These are phyloP conservation scores for Rhizopus arrhizus DNA, from an alignment of 371 early-diverging fungal species.

Conservation along the genomic window DNA sequence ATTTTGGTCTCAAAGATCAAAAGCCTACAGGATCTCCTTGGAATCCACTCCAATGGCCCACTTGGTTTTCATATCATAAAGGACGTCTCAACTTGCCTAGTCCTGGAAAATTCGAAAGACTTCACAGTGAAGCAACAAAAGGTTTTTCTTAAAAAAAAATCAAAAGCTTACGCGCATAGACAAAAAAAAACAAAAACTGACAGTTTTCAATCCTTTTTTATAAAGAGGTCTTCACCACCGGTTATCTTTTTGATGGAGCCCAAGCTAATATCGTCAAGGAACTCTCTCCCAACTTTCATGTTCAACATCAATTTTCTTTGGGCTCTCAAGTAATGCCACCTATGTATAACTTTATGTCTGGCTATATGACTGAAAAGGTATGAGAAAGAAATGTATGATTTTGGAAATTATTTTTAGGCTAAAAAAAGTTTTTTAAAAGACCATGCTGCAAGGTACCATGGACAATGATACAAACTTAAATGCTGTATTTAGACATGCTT, in stretches of 20 bases:
- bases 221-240: slow-evolving; percentile 75
- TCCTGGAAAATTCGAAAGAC: slow-evolving; percentile 86
- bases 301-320: slow-evolving; percentile 89
- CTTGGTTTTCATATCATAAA: slow-evolving; percentile 64
- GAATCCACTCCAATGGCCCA: slow-evolving; percentile 64
- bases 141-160: slow-evolving; percentile 44
- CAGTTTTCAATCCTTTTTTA: not conserved
- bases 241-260: slow-evolving; percentile 92
- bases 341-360: slow-evolving; percentile 86
- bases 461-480: slow-evolving; percentile 78
- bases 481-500: slow-evolving; percentile 52
- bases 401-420: not conserved
- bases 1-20: slow-evolving; percentile 39
- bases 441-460: slow-evolving; percentile 86
- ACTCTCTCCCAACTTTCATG: slow-evolving; percentile 91
- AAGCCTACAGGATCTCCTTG: slow-evolving; percentile 50
- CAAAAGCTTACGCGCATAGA: not conserved
- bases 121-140: slow-evolving; percentile 81
- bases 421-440: slow-evolving; percentile 24
- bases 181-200: not conserved
- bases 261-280: slow-evolving; percentile 91
- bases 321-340: slow-evolving; percentile 85
- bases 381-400: not conserved
- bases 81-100: slow-evolving; percentile 74
- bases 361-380: slow-evolving; percentile 66